Evolutionary conservation across 805 yeast genomes (phyloP).

Genomic region (Komagataella pastoris): DNA sequence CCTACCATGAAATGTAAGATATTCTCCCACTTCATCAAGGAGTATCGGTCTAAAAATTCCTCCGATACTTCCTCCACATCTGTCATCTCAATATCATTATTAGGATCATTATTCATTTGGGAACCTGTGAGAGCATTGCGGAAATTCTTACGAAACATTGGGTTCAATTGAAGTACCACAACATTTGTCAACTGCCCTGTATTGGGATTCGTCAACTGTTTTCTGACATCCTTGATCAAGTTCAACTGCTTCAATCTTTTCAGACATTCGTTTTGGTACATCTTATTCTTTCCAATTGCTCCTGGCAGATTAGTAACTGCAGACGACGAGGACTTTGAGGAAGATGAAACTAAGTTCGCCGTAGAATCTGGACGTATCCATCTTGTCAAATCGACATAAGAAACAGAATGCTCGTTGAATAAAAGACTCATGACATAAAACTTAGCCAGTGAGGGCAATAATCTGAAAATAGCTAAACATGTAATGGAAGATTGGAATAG

Average conservation of each 20-base stretch:
- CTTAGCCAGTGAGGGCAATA: constrained; percentile 82
- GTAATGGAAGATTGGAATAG: constrained; percentile 87
- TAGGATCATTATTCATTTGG: constrained; percentile 43
- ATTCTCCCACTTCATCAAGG: constrained; percentile 85
- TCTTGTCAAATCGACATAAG: constrained; percentile 51
- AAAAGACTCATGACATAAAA: constrained; percentile 79
- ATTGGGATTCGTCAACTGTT: constrained; percentile 18
- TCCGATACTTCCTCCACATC: constrained; percentile 39
- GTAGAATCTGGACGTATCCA: constrained; percentile 40
- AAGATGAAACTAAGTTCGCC: constrained; percentile 5
- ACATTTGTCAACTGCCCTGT: constrained; percentile 18
- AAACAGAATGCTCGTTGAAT: constrained; percentile 64
- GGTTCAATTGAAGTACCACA: constrained; percentile 38
- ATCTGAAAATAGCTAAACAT: constrained; percentile 82
- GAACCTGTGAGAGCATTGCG: constrained; percentile 80
- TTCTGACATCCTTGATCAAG: constrained; percentile 45
- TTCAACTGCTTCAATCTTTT: constrained; percentile 68
- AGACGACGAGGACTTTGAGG: constrained; percentile 14
- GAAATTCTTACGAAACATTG: constrained; percentile 63
- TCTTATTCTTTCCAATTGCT: constrained; percentile 10
- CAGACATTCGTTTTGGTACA: constrained; percentile 61
- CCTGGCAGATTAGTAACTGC: constrained; percentile 13
- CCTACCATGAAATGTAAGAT: constrained; percentile 97
- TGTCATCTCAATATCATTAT: constrained; percentile 29
- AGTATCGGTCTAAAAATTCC: constrained; percentile 65